Percentiles rank a stretch among this genome's conserved stretches.
These are phyloP conservation scores for Emiliania huxleyi DNA, from an alignment of 78 protist species.

Conservation along the genomic window DNA sequence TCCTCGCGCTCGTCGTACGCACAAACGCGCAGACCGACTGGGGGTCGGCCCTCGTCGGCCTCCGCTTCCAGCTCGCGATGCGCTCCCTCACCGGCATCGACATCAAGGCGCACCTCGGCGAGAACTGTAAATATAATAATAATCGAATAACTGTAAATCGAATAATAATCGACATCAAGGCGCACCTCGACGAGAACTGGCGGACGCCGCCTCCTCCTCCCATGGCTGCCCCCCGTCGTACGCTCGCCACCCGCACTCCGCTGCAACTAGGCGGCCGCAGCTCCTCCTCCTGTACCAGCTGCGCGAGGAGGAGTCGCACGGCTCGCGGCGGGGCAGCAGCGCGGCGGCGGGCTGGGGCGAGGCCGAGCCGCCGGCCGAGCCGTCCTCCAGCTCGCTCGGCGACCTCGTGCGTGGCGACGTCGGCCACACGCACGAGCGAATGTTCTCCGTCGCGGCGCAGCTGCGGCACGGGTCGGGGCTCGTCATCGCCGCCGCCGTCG, in stretches of 20 bases:
- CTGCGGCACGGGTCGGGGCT: slow-evolving; percentile 2
- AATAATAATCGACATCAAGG: background rate
- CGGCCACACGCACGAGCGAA: background rate
- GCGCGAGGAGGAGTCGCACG: no score
- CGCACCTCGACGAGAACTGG: background rate
- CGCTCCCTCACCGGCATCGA: background rate
- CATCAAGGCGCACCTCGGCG: background rate
- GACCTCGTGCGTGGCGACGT: background rate
- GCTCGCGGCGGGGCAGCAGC: no score
- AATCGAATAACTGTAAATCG: no score
- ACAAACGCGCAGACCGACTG: background rate
- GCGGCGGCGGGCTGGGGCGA: no score
- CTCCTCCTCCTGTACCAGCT: slow-evolving; percentile 3
- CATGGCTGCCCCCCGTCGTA: no score
- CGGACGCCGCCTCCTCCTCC: no score
- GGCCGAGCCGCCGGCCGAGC: no score
- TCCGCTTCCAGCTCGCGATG: slow-evolving; percentile 14
- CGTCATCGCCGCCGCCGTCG: background rate
- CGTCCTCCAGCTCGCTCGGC: background rate
- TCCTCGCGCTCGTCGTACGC: background rate
- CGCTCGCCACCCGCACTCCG: no score
- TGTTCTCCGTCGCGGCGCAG: background rate
- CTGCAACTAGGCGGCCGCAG: no score
- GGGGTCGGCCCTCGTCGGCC: background rate
- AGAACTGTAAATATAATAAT: slow-evolving; percentile 1